Conservation (phyloP, 768 basidiomycete genomes). For the Lentinus brumalis region DNA sequence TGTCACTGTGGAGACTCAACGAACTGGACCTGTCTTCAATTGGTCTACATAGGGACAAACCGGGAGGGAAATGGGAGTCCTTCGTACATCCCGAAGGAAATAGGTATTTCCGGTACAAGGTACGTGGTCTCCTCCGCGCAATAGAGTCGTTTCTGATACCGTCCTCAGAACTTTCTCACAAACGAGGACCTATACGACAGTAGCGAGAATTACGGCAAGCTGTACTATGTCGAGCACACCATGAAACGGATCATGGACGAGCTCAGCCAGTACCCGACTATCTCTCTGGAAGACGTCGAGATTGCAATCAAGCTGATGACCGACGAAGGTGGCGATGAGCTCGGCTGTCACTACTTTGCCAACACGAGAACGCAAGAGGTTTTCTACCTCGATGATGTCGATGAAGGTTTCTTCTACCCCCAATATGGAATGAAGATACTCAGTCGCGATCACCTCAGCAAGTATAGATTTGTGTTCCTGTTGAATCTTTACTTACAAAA, state of each 20-base stretch:
- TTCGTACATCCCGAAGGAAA: conserved; percentile 15
- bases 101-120: conserved; percentile 9
- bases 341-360: conserved; percentile 11
- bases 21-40: neutral
- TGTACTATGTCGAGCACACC: neutral
- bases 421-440: neutral
- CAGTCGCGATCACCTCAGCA: conserved; percentile 12
- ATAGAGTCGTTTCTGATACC: neutral
- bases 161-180: conserved; percentile 4
- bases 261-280: neutral
- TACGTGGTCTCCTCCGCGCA: neutral
- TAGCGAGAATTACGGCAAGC: neutral
- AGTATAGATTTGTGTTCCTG: neutral
- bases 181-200: conserved; percentile 3
- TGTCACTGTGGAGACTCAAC: neutral
- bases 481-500: neutral
- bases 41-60: neutral
- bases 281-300: neutral
- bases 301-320: neutral
- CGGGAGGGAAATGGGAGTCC: conserved; percentile 2
- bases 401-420: neutral
- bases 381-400: neutral
- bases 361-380: neutral
- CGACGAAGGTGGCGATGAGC: neutral
- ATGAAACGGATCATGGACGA: neutral